Conservation (phyloP, 1,284 basidiomycete species). For the Microbotryomycetes sp. region DNA sequence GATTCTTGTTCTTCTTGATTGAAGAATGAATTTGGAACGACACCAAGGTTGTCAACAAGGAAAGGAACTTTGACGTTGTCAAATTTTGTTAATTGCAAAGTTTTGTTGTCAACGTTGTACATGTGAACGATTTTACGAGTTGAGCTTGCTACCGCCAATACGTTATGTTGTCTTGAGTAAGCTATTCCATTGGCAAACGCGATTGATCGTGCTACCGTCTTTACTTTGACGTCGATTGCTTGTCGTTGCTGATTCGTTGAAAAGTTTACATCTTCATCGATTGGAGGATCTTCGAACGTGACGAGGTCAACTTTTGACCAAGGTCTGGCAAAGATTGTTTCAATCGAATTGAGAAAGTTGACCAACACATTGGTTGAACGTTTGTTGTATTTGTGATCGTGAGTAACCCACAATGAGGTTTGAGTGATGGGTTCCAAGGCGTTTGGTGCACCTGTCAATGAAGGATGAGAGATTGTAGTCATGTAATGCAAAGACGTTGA, state of each 20-base stretch:
- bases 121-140: not conserved
- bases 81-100: not conserved
- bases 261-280: not conserved
- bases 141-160: conserved; percentile 12
- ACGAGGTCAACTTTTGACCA: conserved; percentile 8
- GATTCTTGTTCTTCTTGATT: not conserved
- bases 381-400: conserved; percentile 13
- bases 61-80: conserved; percentile 2
- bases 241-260: no score
- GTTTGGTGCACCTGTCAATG: conserved; percentile 14
- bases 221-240: not conserved
- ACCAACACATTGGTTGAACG: not conserved
- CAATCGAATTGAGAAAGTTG: conserved; percentile 6
- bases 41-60: conserved; percentile 16
- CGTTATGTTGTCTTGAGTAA: not conserved
- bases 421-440: conserved; percentile 3
- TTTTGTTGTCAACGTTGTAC: not conserved
- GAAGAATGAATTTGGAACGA: not conserved
- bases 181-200: conserved; percentile 15
- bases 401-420: conserved; percentile 14
- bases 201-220: not conserved
- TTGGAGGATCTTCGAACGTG: not conserved
- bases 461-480: conserved; percentile 5
- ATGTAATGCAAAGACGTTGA: conserved; percentile 1
- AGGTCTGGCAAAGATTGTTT: conserved; percentile 3